Evolutionary conservation across 1,284 basidiomycete species (phyloP), one percentile per base, ranked within the genome.

Genomic region (Ustilago shanxiensis): DNA sequence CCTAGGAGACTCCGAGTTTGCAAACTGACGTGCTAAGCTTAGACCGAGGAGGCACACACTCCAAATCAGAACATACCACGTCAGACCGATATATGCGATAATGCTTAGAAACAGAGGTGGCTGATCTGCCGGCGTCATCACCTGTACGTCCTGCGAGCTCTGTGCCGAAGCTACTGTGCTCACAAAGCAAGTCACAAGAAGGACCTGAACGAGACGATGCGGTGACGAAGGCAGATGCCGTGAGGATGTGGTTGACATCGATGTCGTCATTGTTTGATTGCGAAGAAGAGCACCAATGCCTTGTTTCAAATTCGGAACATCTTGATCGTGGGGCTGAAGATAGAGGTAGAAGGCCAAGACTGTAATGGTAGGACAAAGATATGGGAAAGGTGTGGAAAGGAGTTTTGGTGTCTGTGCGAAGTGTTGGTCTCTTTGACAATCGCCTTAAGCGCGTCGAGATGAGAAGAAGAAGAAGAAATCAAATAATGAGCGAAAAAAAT

Each of bases 1-100:
- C 18, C 63, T 50, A 18, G 69, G 77, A 35, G 63, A 57, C 8
- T 71, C 59, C n/a, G 67, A 33, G n/a, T 53, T 45, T 49, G 53
- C 66, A 37, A 58, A 53, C 20, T 57, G 49, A 9, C 53, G 53
- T 0, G 66, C 51, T 4, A 75, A 89, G 52, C 88, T 84, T 79
- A 93, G 93, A 7, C 95, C 95, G 13, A 95, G 82, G 0, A 95
- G 85, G 41, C 92, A 90, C 29, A 98, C 85, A 7, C 88, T 86
- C 92, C 93, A 95, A 52, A 97, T 84, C 33, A 89, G 83, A 4
- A 86, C 67, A 85, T 94, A 98, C 91, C 94, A 94, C 16, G 87
- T 87, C 20, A 93, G 79, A 33, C 58, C 65, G 5, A 71, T 39
- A 13, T 61, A 52, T 1, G 72, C 72, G 5, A 70, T 20, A 1